These are phyloP conservation scores for Apiotrichum mycotoxinovorans DNA, from an alignment of 1,284 basidiomycete genomes.

Conservation along the genomic window DNA sequence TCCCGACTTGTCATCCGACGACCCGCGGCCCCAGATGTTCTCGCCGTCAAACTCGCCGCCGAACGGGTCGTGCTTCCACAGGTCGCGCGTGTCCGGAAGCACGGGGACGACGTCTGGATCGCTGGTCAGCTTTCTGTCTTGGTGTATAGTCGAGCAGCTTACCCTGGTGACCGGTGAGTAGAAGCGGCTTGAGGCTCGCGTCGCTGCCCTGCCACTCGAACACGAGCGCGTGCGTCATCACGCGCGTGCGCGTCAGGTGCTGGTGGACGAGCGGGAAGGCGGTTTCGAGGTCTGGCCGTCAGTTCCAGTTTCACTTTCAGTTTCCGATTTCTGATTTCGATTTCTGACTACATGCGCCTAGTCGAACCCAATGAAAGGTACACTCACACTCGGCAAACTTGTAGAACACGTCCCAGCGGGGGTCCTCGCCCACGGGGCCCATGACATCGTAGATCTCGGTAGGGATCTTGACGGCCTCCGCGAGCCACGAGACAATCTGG, in stretches of 20 bases:
- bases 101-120: conserved; percentile 61
- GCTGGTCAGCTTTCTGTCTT: too few relatives aligned
- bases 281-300: conserved; percentile 38
- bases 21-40: conserved; percentile 63
- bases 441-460: conserved; percentile 50
- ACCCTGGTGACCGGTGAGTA: conserved; percentile 62
- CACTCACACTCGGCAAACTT: conserved; percentile 45
- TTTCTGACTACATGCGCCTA: too few relatives aligned
- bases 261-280: conserved; percentile 52
- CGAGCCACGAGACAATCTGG: conserved; percentile 36
- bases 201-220: conserved; percentile 63
- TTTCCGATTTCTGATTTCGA: too few relatives aligned
- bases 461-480: conserved; percentile 40
- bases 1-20: conserved; percentile 61
- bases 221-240: conserved; percentile 64
- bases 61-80: conserved; percentile 63
- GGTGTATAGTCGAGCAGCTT: too few relatives aligned
- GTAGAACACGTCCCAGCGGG: conserved; percentile 49
- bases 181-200: conserved; percentile 59
- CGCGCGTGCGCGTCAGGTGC: conserved; percentile 56
- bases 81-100: conserved; percentile 55
- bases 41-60: conserved; percentile 63
- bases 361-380: neutral
- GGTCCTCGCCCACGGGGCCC: conserved; percentile 45
- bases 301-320: too few relatives aligned